Conservation (phyloP, 208 protist species). For the Leptomonas seymouri region DNA sequence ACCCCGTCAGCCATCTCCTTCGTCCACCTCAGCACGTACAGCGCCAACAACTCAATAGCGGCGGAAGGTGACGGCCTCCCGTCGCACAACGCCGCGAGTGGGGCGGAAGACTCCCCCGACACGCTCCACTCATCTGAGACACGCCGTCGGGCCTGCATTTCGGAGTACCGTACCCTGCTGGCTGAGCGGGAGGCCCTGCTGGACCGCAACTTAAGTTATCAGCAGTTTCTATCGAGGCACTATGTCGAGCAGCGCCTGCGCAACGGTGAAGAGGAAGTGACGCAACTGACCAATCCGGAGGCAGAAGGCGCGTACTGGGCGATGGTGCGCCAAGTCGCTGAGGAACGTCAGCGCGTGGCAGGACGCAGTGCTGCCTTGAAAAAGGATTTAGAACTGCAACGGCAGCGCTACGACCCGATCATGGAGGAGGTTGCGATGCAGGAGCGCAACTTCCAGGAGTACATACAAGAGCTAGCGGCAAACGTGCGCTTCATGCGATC, state of each 20-base stretch:
- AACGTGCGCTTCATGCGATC: slow-evolving; percentile 72
- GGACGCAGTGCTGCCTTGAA: slow-evolving; percentile 45
- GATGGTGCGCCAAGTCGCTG: slow-evolving; percentile 62
- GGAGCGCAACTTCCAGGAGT: slow-evolving; percentile 78
- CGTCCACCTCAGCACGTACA: slow-evolving; percentile 10
- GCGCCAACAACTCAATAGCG: neutral
- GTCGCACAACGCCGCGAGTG: slow-evolving; percentile 16
- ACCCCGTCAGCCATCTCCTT: neutral
- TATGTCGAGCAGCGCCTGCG: slow-evolving; percentile 80
- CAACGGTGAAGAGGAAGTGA: slow-evolving; percentile 67
- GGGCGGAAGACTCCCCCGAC: slow-evolving; percentile 12
- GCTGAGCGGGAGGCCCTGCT: slow-evolving; percentile 53
- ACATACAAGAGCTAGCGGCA: slow-evolving; percentile 61
- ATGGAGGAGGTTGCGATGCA: slow-evolving; percentile 65
- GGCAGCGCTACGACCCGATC: slow-evolving; percentile 54
- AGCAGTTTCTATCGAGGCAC: slow-evolving; percentile 75
- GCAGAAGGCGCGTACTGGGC: slow-evolving; percentile 82
- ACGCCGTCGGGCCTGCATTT: slow-evolving; percentile 37
- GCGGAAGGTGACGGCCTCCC: slow-evolving; percentile 4
- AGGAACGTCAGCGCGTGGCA: slow-evolving; percentile 52
- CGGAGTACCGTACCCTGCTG: slow-evolving; percentile 71
- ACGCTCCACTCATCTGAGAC: slow-evolving; percentile 36
- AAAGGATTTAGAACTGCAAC: slow-evolving; percentile 49
- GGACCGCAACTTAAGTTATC: slow-evolving; percentile 64
- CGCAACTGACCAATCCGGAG: slow-evolving; percentile 56